phyloP scores from a whole-genome alignment of 2,329 filamentous ascomycete species.

The Bipolaris cookei region DNA sequence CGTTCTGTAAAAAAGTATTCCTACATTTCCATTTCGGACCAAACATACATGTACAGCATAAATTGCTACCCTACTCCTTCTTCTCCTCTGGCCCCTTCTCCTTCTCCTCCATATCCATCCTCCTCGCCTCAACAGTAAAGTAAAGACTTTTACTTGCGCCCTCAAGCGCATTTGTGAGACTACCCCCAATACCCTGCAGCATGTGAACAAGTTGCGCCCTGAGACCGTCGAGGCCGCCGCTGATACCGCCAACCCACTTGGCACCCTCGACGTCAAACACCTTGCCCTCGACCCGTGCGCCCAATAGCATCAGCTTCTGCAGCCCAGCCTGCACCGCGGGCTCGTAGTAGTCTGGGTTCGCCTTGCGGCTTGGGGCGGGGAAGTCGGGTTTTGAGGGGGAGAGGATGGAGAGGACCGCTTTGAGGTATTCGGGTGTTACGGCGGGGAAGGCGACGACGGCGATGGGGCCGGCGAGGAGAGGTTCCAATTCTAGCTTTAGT shows the following conservation, averaged over 20 bases:
- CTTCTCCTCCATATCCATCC: slow-evolving; percentile 80
- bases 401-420: slow-evolving; percentile 79
- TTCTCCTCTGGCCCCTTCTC: slow-evolving; percentile 44
- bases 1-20: not conserved
- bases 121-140: slow-evolving; percentile 83
- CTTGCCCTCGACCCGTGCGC: slow-evolving; percentile 83
- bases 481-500: slow-evolving; percentile 68
- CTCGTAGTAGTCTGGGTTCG: slow-evolving; percentile 82
- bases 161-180: slow-evolving; percentile 79
- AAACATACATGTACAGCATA: not conserved
- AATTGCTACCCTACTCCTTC: slow-evolving; percentile 14
- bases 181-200: slow-evolving; percentile 79
- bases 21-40: not conserved
- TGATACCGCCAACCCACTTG: slow-evolving; percentile 76
- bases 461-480: slow-evolving; percentile 81
- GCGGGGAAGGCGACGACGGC: slow-evolving; percentile 80
- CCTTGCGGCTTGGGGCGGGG: slow-evolving; percentile 76
- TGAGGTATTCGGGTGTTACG: slow-evolving; percentile 83
- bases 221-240: slow-evolving; percentile 80
- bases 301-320: slow-evolving; percentile 85
- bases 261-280: slow-evolving; percentile 78
- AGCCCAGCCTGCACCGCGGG: slow-evolving; percentile 77
- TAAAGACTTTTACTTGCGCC: slow-evolving; percentile 81
- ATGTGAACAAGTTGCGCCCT: slow-evolving; percentile 80
- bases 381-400: slow-evolving; percentile 72